These are phyloP conservation scores for Botryosphaeria agaves DNA, from an alignment of 2,329 filamentous ascomycete species.

Conservation along the genomic window DNA sequence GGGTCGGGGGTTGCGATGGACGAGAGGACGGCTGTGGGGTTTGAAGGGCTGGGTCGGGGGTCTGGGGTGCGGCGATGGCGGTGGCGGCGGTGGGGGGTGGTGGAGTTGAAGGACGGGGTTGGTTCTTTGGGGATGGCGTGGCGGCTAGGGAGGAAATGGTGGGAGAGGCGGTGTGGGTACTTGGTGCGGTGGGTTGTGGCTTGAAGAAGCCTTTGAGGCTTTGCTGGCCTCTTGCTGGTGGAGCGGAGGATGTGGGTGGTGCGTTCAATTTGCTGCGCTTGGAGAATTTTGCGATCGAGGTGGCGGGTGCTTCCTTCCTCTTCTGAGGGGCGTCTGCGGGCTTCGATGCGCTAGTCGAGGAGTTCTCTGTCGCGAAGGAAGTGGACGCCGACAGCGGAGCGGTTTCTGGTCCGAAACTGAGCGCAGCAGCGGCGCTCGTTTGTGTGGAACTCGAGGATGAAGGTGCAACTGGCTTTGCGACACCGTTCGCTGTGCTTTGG, in stretches of 20 bases:
- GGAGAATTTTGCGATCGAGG: constrained; percentile 11
- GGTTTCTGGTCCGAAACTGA: too few relatives aligned
- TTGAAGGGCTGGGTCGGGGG: background rate
- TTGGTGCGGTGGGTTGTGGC: too few relatives aligned
- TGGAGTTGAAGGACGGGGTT: constrained; percentile 5
- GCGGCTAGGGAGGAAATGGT: too few relatives aligned
- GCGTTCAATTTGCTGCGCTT: constrained; percentile 35
- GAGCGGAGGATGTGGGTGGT: constrained; percentile 9
- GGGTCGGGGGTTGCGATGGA: background rate
- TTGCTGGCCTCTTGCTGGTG: constrained; percentile 31
- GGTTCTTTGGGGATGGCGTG: background rate
- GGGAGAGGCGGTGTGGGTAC: too few relatives aligned
- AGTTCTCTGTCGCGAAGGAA: too few relatives aligned
- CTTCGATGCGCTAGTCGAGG: too few relatives aligned
- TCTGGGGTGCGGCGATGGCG: background rate
- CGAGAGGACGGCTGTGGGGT: background rate
- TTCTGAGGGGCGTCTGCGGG: too few relatives aligned
- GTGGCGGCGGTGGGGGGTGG: background rate
- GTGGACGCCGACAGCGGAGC: background rate
- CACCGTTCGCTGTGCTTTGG: background rate
- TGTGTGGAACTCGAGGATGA: too few relatives aligned
- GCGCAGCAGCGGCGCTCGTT: too few relatives aligned
- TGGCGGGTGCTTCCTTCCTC: too few relatives aligned
- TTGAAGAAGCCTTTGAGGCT: constrained; percentile 71
- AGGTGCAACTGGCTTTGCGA: background rate